phyloP scores from a whole-genome alignment of 176 grass and related monocot species.

The Pharus latifolius region DNA sequence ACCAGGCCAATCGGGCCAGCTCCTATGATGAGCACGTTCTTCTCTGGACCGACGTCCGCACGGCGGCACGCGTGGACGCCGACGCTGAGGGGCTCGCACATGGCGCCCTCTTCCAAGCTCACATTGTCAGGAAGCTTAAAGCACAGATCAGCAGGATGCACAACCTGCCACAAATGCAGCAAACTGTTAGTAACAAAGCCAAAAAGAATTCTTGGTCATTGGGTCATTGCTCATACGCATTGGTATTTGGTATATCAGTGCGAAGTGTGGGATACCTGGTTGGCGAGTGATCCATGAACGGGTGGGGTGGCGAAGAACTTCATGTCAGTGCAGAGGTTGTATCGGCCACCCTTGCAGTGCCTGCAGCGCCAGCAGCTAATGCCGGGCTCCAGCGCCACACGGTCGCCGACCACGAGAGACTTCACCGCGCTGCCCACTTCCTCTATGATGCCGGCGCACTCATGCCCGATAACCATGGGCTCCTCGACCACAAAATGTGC shows the following conservation, averaged over 20 bases:
- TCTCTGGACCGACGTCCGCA: slow-evolving; percentile 62
- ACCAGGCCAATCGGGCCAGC: slow-evolving; percentile 80
- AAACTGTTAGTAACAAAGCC: no score
- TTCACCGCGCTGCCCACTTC: slow-evolving; percentile 61
- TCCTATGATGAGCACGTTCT: slow-evolving; percentile 60
- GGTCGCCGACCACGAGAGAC: slow-evolving; percentile 45
- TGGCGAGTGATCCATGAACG: slow-evolving; percentile 67
- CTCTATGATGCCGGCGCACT: slow-evolving; percentile 83
- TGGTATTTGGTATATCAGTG: neutral
- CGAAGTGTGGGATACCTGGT: slow-evolving; percentile 53
- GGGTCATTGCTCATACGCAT: neutral
- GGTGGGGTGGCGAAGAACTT: slow-evolving; percentile 86
- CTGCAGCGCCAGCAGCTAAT: slow-evolving; percentile 91
- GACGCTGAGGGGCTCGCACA: slow-evolving; percentile 97
- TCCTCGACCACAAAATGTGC: slow-evolving; percentile 86
- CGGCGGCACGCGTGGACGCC: slow-evolving; percentile 81
- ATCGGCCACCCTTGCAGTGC: slow-evolving; percentile 78
- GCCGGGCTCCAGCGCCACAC: slow-evolving; percentile 80
- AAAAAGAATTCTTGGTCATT: no score
- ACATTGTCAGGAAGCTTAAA: slow-evolving; percentile 86
- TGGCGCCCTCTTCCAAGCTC: slow-evolving; percentile 80
- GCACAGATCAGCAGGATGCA: slow-evolving; percentile 82
- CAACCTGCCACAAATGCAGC: slow-evolving; percentile 15
- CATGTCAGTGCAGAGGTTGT: slow-evolving; percentile 90
- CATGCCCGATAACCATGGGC: slow-evolving; percentile 94